Conservation (phyloP, 345 rosid genomes). For the Ceriops decandra region DNA sequence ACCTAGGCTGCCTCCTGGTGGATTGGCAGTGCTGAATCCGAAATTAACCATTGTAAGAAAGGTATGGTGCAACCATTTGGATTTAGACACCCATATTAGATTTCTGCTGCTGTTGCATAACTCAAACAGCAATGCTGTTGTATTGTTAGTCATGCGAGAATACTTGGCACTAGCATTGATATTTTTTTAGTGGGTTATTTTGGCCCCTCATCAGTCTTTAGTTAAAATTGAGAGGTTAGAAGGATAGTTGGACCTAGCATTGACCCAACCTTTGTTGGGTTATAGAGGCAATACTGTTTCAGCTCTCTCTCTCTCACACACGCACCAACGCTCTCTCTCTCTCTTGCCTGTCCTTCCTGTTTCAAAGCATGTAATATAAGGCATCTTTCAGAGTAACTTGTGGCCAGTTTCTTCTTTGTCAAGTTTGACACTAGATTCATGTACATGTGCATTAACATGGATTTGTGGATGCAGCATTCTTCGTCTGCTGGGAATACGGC, state of each 20-base stretch:
- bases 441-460: neutral
- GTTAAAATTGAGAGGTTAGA: no score
- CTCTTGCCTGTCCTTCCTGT: no score
- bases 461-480: conserved; percentile 61
- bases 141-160: neutral
- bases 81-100: neutral
- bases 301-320: no score
- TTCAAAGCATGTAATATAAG: no score
- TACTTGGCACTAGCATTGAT: neutral
- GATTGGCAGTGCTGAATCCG: conserved; percentile 90
- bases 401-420: neutral
- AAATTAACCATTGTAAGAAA: conserved; percentile 96
- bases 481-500: conserved; percentile 58
- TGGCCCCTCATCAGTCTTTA: no score
- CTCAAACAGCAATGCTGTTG: neutral
- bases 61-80: conserved; percentile 38
- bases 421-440: neutral
- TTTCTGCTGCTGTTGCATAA: neutral
- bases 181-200: no score
- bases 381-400: no score
- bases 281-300: no score
- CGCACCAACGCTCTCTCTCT: no score
- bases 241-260: no score
- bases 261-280: no score
- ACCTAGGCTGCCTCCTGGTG: conserved; percentile 99